Percentiles rank a stretch among this genome's conserved stretches.
phyloP scores from a whole-genome alignment of 768 basidiomycete genomes.

The Dendrothele bispora region DNA sequence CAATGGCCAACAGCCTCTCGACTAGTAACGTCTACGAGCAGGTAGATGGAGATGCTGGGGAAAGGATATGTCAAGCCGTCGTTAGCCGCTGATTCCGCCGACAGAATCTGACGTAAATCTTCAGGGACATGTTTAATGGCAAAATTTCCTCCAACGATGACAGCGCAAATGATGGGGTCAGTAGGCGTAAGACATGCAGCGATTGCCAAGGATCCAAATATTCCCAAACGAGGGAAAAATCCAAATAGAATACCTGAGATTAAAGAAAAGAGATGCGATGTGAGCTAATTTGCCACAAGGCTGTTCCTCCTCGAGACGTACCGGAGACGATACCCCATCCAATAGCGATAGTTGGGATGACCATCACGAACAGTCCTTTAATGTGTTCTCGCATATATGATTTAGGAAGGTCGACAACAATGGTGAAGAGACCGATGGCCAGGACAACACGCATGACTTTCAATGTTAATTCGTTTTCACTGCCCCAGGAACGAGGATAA shows the following conservation, averaged over 20 bases:
- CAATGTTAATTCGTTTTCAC: conserved; percentile 74
- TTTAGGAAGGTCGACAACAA: conserved; percentile 89
- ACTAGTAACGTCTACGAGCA: conserved; percentile 66
- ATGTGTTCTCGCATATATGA: conserved; percentile 82
- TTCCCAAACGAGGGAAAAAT: conserved; percentile 73
- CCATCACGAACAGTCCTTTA: conserved; percentile 65
- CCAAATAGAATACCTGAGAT: conserved; percentile 58
- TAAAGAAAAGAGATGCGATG: background rate
- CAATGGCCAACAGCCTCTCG: conserved; percentile 75
- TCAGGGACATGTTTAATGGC: conserved; percentile 67
- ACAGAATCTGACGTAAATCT: conserved; percentile 76
- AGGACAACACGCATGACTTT: conserved; percentile 88
- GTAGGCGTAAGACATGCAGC: conserved; percentile 92
- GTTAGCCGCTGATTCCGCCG: conserved; percentile 91
- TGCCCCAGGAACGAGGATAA: conserved; percentile 74
- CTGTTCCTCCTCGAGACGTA: conserved; percentile 22
- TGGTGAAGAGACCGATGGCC: conserved; percentile 88
- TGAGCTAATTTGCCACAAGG: background rate
- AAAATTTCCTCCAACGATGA: conserved; percentile 73
- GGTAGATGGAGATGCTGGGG: conserved; percentile 80
- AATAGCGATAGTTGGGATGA: conserved; percentile 81
- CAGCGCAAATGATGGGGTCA: conserved; percentile 90
- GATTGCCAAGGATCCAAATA: conserved; percentile 77
- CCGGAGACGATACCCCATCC: conserved; percentile 80
- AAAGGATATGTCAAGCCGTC: conserved; percentile 96